These are phyloP conservation scores for Lanmaoa rubissima DNA, from an alignment of 768 basidiomycete species.

Conservation along the genomic window DNA sequence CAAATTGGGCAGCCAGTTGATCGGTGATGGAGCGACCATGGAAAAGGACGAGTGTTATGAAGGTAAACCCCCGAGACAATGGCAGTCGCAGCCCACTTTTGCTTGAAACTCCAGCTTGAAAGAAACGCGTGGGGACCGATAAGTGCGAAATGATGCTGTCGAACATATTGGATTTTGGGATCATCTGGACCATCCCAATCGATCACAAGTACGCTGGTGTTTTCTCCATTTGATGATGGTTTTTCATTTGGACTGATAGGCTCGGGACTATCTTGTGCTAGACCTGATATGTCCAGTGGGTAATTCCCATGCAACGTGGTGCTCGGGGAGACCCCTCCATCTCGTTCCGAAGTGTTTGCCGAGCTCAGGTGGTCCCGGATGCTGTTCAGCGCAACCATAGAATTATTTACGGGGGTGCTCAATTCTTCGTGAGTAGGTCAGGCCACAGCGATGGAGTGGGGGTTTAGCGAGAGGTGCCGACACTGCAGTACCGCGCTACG, in stretches of 20 bases:
- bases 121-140: too few species aligned
- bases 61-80: too few species aligned
- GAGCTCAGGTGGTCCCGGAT: background rate
- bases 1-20: too few species aligned
- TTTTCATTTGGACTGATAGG: background rate
- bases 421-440: too few species aligned
- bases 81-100: too few species aligned
- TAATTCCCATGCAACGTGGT: slow-evolving; percentile 10
- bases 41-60: too few species aligned
- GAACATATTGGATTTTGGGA: too few species aligned
- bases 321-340: slow-evolving; percentile 1
- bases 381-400: background rate
- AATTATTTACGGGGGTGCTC: background rate
- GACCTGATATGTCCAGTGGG: background rate
- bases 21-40: too few species aligned
- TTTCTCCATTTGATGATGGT: background rate
- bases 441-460: too few species aligned
- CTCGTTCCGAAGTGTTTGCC: background rate
- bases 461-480: background rate
- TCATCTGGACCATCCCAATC: slow-evolving; percentile 46
- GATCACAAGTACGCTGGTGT: slow-evolving; percentile 33
- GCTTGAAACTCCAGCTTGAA: too few species aligned
- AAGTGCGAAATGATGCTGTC: too few species aligned
- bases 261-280: background rate
- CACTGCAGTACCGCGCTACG: too few species aligned